These are phyloP conservation scores for Rubroboletus pulcherrimus DNA, from an alignment of 768 basidiomycete species.

Conservation along the genomic window DNA sequence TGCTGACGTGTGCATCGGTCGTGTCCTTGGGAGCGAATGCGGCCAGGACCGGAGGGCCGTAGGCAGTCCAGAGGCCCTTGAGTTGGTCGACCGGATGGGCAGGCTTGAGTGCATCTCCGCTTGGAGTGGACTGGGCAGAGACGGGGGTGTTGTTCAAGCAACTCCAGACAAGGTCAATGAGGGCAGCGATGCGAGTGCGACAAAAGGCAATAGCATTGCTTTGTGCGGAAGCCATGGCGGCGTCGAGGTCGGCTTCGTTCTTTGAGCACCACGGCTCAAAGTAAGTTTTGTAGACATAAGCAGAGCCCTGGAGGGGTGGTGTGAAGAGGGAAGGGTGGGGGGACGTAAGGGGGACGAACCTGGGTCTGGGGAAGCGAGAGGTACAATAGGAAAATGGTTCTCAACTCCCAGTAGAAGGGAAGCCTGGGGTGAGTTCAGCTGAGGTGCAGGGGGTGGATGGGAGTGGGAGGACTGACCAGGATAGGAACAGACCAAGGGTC, in stretches of 20 bases:
- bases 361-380: slow-evolving; percentile 66
- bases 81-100: slow-evolving; percentile 29
- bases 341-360: slow-evolving; percentile 34
- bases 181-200: slow-evolving; percentile 44
- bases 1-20: slow-evolving; percentile 9
- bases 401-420: slow-evolving; percentile 73
- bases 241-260: slow-evolving; percentile 61
- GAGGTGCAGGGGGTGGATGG: background rate
- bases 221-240: slow-evolving; percentile 52
- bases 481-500: slow-evolving; percentile 57
- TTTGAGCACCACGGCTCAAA: slow-evolving; percentile 56
- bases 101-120: slow-evolving; percentile 21
- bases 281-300: slow-evolving; percentile 57
- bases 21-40: slow-evolving; percentile 19
- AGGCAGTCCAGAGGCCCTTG: slow-evolving; percentile 39
- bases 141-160: slow-evolving; percentile 37
- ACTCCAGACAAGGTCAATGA: slow-evolving; percentile 47
- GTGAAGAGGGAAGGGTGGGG: slow-evolving; percentile 4
- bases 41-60: slow-evolving; percentile 38
- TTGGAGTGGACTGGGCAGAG: slow-evolving; percentile 24
- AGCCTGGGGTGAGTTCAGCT: slow-evolving; percentile 43
- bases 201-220: slow-evolving; percentile 51
- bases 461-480: slow-evolving; percentile 45
- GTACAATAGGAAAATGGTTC: slow-evolving; percentile 66
- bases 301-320: slow-evolving; percentile 51